These are phyloP conservation scores for Durotheca rogersii DNA, from an alignment of 495 filamentous ascomycete genomes.

Conservation along the genomic window DNA sequence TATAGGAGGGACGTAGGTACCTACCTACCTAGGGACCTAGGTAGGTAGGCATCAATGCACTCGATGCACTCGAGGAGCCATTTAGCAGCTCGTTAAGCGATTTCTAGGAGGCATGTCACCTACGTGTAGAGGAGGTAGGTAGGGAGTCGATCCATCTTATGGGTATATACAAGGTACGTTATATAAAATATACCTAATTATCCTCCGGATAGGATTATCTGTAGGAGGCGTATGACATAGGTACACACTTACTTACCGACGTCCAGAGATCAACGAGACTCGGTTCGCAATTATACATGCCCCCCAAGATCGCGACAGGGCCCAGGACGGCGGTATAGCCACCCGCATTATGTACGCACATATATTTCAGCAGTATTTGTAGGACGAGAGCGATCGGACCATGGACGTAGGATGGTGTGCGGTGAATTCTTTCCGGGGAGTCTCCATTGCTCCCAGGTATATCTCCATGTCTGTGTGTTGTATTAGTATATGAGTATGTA, in stretches of 20 bases:
- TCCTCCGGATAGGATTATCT: constrained; percentile 10
- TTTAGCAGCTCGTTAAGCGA: no score
- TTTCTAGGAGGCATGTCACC: no score
- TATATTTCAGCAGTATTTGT: constrained; percentile 10
- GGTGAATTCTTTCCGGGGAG: constrained; percentile 23
- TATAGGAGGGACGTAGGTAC: no score
- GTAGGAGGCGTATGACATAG: constrained; percentile 3
- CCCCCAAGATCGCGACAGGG: constrained; percentile 21
- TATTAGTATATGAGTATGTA: no score
- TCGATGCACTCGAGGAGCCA: constrained; percentile 1
- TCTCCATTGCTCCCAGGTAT: constrained; percentile 7
- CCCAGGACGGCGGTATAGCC: no score
- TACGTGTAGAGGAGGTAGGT: no score
- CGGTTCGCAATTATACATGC: constrained; percentile 7
- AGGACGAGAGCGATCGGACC: constrained; percentile 20
- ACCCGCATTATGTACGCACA: constrained; percentile 16
- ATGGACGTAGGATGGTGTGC: constrained; percentile 28
- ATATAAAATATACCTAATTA: background rate
- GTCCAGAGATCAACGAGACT: no score
- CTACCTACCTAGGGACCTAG: constrained; percentile 2
- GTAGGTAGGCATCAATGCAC: constrained; percentile 4
- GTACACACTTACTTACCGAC: no score
- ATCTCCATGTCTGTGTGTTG: no score
- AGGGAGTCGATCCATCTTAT: constrained; percentile 1
- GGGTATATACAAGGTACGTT: background rate